phyloP scores from a whole-genome alignment of 306 rosid genomes.

The Arachis hypogaea region DNA sequence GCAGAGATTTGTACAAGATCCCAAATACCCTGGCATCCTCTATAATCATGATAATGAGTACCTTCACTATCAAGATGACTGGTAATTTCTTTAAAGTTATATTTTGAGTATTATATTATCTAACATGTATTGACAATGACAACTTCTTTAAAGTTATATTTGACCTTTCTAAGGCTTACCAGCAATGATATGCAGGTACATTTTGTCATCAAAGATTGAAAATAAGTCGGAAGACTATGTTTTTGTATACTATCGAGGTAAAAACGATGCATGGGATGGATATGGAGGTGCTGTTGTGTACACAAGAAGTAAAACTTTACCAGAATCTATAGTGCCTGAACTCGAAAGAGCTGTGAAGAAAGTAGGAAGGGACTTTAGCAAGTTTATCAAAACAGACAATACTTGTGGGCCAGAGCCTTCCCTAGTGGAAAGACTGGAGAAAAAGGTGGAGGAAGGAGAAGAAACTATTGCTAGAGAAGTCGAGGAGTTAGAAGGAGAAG shows the following conservation, averaged over 20 bases:
- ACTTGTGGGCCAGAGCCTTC: conserved; percentile 96
- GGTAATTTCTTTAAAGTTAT: conserved; percentile 55
- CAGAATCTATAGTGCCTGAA: conserved; percentile 76
- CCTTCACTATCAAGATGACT: conserved; percentile 97
- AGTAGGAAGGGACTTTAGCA: conserved; percentile 79
- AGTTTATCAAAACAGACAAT: conserved; percentile 77
- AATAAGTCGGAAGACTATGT: conserved; percentile 76
- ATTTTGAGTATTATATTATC: conserved; percentile 11
- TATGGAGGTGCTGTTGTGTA: conserved; percentile 90
- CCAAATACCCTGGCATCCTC: conserved; percentile 74
- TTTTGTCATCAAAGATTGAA: conserved; percentile 75
- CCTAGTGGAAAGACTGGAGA: conserved; percentile 85
- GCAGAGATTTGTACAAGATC: conserved; percentile 92
- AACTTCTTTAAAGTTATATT: neutral
- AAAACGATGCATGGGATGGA: conserved; percentile 99
- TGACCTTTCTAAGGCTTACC: conserved; percentile 28
- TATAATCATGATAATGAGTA: conserved; percentile 93
- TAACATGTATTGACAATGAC: conserved; percentile 14
- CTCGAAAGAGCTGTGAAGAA: conserved; percentile 71
- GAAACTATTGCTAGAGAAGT: conserved; percentile 72
- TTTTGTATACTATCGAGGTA: conserved; percentile 89
- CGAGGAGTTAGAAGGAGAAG: conserved; percentile 73
- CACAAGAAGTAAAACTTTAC: conserved; percentile 84
- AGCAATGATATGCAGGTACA: conserved; percentile 60
- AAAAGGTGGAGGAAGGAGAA: conserved; percentile 87